Conservation (phyloP, 192 early-diverging fungal genomes). For the Obelidium mucronatum region DNA sequence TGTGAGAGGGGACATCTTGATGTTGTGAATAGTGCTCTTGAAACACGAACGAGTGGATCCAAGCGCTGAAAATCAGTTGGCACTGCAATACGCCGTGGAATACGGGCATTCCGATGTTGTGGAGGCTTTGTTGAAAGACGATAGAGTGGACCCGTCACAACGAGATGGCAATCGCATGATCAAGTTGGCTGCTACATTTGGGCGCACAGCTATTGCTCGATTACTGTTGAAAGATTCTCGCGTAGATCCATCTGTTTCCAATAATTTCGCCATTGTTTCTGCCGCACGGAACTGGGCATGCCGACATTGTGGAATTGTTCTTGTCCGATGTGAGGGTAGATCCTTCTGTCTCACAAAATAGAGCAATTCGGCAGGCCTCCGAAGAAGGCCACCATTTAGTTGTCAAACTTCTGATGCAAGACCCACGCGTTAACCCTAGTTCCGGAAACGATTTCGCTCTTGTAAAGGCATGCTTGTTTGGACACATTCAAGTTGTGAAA, state of each 20-base stretch:
- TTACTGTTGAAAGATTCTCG: slow-evolving; percentile 18
- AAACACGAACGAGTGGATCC: slow-evolving; percentile 13
- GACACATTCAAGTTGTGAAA: slow-evolving; percentile 14
- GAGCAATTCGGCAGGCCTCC: neutral
- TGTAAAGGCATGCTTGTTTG: neutral
- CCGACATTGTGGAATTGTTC: slow-evolving; percentile 10
- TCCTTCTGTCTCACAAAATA: neutral
- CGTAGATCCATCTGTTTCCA: neutral
- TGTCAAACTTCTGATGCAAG: neutral
- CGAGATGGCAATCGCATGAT: neutral
- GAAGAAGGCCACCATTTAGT: neutral
- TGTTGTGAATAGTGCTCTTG: neutral
- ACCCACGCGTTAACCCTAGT: neutral
- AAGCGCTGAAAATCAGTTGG: slow-evolving; percentile 9
- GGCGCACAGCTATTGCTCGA: slow-evolving; percentile 17
- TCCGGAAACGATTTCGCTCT: neutral
- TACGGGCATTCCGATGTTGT: neutral
- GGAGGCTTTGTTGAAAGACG: neutral
- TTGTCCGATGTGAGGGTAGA: neutral
- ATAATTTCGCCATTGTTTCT: slow-evolving; percentile 15
- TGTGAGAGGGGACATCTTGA: neutral
- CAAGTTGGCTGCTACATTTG: neutral
- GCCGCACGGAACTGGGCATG: slow-evolving; percentile 2
- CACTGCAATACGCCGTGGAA: neutral
- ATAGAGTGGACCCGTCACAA: neutral